Evolutionary conservation across 768 basidiomycete genomes (phyloP), one percentile per base, ranked within the genome.

Genomic region (Lyophyllum shimeji): DNA sequence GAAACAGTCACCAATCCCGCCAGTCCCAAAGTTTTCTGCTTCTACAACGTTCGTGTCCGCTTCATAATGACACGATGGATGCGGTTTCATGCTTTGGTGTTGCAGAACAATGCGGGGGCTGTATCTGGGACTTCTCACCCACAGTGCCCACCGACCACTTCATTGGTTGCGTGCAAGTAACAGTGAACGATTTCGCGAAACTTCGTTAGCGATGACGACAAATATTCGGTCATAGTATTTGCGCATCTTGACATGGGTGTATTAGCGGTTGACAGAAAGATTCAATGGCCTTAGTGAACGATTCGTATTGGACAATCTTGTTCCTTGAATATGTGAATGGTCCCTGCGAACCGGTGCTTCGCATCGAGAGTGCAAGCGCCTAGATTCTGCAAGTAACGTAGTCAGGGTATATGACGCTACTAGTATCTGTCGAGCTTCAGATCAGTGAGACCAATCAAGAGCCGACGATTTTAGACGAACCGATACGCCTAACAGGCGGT

Each of bases 41-140:
- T 48, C 29, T 48, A 48, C 47, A 15, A 12, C 9, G 47, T 48
- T 18, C 17, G 47, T 48, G 27, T 7, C 23, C 25, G 5, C 27
- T 46, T 12, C 2, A 46, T 18, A 5, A n/a, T n/a, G 4, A 18
- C n/a, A 46, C 15, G 6, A 27, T 46, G 13, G 17, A 7, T n/a
- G 7, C 4, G 7, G 23, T 46, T 13, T 46, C 9, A 46, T 46
- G 24, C n/a, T n/a, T n/a, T n/a, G 6, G 27, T 3, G 20, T 23
- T 11, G 21, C 33, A 55, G 53, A 55, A 59, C 39, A 55, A 59
- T 44, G 13, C 51, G 23, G 58, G 58, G 42, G 43, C 18, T 7
- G 31, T 53, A 15, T 56, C 31, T 20, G 20, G 3, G 18, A 52
- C 31, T 27, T 29, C 39, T 1, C 20, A 37, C 34, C 9, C 13